These are phyloP conservation scores for Trichocomaceae sp. DNA, from an alignment of 2,329 filamentous ascomycete species.

Conservation along the genomic window DNA sequence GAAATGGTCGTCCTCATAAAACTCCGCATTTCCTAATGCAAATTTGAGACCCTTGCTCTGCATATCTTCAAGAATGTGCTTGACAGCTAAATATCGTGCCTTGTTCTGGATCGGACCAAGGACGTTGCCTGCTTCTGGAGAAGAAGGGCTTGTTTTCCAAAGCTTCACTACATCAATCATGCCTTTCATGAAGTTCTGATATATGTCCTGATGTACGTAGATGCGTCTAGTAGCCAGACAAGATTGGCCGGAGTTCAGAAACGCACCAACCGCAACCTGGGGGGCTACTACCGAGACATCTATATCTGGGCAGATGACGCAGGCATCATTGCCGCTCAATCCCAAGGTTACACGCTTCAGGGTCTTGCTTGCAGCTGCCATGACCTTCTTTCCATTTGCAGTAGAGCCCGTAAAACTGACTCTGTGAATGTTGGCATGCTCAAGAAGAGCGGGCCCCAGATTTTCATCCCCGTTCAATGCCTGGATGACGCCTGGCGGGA, in stretches of 20 bases:
- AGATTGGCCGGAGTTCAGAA: slow-evolving; percentile 51
- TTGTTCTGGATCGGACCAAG: slow-evolving; percentile 58
- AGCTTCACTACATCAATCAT: slow-evolving; percentile 38
- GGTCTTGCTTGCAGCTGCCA: slow-evolving; percentile 45
- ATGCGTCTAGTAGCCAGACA: slow-evolving; percentile 50
- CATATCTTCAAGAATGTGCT: slow-evolving; percentile 49
- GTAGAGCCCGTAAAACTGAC: slow-evolving; percentile 55
- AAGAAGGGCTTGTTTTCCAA: slow-evolving; percentile 18
- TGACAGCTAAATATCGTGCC: slow-evolving; percentile 54
- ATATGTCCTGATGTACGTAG: slow-evolving; percentile 53
- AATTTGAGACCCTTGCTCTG: slow-evolving; percentile 48
- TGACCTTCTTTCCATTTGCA: slow-evolving; percentile 45
- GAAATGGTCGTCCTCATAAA: slow-evolving; percentile 39
- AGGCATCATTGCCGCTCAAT: slow-evolving; percentile 51
- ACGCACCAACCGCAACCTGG: slow-evolving; percentile 42
- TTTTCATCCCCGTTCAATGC: slow-evolving; percentile 50
- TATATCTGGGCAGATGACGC: slow-evolving; percentile 49
- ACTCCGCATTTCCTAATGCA: slow-evolving; percentile 41
- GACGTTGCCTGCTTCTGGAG: slow-evolving; percentile 34
- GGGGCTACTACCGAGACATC: slow-evolving; percentile 33
- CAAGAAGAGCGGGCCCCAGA: slow-evolving; percentile 48
- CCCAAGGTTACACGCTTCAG: slow-evolving; percentile 51
- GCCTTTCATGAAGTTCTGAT: slow-evolving; percentile 41
- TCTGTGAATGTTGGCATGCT: slow-evolving; percentile 51
- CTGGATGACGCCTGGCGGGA: slow-evolving; percentile 54